Evolutionary conservation across 1,284 basidiomycete genomes (phyloP).

Genomic region (Pisolithus thermaeus): DNA sequence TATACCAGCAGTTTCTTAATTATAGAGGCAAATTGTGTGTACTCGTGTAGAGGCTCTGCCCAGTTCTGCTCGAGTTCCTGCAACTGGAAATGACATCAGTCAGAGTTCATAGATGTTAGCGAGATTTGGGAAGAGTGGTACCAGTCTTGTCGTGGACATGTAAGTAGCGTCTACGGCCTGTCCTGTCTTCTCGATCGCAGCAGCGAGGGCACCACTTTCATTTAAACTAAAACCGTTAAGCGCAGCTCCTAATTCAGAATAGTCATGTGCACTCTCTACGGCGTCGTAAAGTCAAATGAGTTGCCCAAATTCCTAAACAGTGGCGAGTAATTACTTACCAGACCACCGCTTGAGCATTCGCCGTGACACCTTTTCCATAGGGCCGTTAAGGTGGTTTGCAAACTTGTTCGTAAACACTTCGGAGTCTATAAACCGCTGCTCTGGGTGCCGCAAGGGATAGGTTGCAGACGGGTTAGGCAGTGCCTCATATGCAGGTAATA

Average conservation of each 20-base stretch:
- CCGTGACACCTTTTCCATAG: conserved; percentile 95
- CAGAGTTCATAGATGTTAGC: neutral
- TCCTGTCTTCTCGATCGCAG: conserved; percentile 86
- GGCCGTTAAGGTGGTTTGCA: conserved; percentile 82
- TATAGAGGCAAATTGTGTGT: conserved; percentile 90
- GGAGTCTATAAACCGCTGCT: conserved; percentile 93
- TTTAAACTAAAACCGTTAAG: conserved; percentile 95
- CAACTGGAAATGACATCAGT: conserved; percentile 45
- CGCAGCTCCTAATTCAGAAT: conserved; percentile 91
- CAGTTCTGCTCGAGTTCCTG: conserved; percentile 91
- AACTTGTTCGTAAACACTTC: conserved; percentile 98
- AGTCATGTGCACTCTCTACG: conserved; percentile 81
- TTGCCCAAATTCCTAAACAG: neutral
- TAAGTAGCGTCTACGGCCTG: conserved; percentile 95
- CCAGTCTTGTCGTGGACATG: conserved; percentile 85
- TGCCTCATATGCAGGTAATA: conserved; percentile 72
- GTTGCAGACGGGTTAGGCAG: conserved; percentile 86
- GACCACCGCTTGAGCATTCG: conserved; percentile 91
- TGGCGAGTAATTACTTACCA: conserved; percentile 40
- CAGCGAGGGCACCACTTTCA: conserved; percentile 66
- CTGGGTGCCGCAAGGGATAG: conserved; percentile 81
- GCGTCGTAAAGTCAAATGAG: conserved; percentile 5
- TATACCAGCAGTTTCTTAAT: conserved; percentile 93
- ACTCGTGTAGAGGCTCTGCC: conserved; percentile 95
- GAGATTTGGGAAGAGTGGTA: conserved; percentile 26